A percentile compares a stretch with the other conserved stretches of the same genome.
These are phyloP conservation scores for Yarrowia sp. DNA, from an alignment of 805 yeast genomes.

Conservation along the genomic window DNA sequence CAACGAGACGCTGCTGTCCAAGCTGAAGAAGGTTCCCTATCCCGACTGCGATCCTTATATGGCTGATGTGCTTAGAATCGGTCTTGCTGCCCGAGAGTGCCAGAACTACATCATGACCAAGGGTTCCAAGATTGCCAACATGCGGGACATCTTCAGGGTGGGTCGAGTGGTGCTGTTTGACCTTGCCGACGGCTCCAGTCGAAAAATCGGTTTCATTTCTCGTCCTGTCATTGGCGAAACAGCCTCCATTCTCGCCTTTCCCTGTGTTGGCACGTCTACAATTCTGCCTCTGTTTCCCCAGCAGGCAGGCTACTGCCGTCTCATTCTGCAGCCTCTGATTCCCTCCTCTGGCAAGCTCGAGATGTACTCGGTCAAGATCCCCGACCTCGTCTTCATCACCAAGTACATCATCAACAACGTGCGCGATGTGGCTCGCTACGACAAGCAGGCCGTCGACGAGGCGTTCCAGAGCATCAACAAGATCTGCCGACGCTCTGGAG, in stretches of 20 bases:
- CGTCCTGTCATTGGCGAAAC: constrained; percentile 8
- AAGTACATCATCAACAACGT: constrained; percentile 20
- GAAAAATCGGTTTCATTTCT: constrained; percentile 7
- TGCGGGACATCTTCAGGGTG: constrained; percentile 43
- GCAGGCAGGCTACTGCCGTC: not conserved
- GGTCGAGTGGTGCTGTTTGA: constrained; percentile 43
- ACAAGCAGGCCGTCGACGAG: constrained; percentile 5
- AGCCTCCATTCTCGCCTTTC: not conserved
- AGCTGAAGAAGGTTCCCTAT: constrained; percentile 34
- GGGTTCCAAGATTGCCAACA: not conserved
- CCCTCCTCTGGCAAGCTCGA: constrained; percentile 12
- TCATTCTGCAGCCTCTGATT: constrained; percentile 1
- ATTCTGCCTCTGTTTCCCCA: constrained; percentile 10
- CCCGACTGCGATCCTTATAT: constrained; percentile 7
- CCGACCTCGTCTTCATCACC: constrained; percentile 1
- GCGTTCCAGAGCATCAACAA: constrained; percentile 16
- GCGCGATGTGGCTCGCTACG: constrained; percentile 12
- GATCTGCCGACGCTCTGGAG: not conserved
- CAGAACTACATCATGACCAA: not conserved
- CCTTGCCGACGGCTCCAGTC: constrained; percentile 33
- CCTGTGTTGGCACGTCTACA: constrained; percentile 1
- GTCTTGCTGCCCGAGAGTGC: not conserved
- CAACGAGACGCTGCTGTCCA: constrained; percentile 49
- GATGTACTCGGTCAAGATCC: not conserved
- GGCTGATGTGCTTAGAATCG: not conserved